phyloP scores from a whole-genome alignment of 805 yeast genomes.

The Candida germanica region DNA sequence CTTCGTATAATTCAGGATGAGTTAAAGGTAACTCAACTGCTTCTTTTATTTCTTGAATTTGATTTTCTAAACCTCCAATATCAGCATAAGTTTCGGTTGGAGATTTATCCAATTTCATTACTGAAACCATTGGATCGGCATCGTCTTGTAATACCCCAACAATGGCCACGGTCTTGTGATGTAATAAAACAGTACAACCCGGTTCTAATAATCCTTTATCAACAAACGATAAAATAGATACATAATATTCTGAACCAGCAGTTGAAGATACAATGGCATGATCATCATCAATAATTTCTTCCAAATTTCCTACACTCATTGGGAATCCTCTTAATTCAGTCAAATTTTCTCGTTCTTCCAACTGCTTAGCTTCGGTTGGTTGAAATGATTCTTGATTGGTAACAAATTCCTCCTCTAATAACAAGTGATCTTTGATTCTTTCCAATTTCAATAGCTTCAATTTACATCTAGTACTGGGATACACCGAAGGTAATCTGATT shows the following conservation, averaged over 20 bases:
- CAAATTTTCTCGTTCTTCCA: slow-evolving; percentile 91
- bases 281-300: slow-evolving; percentile 96
- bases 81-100: slow-evolving; percentile 97
- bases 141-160: slow-evolving; percentile 99
- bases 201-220: slow-evolving; percentile 96
- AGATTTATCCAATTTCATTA: slow-evolving; percentile 96
- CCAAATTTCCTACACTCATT: slow-evolving; percentile 92
- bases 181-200: slow-evolving; percentile 91
- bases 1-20: slow-evolving; percentile 95
- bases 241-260: slow-evolving; percentile 97
- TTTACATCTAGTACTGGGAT: slow-evolving; percentile 92
- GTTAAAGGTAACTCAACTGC: slow-evolving; percentile 94
- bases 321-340: slow-evolving; percentile 97
- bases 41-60: slow-evolving; percentile 97
- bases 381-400: slow-evolving; percentile 91
- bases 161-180: slow-evolving; percentile 91
- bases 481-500: slow-evolving; percentile 78
- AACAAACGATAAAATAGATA: slow-evolving; percentile 91
- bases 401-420: slow-evolving; percentile 94
- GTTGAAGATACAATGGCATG: slow-evolving; percentile 97
- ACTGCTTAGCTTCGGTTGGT: slow-evolving; percentile 95
- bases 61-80: slow-evolving; percentile 93
- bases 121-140: slow-evolving; percentile 96
- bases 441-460: slow-evolving; percentile 88
- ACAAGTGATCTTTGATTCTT: slow-evolving; percentile 91